Evolutionary conservation across 257 asterid species (phyloP), one percentile per base, ranked within the genome.

Genomic region (Rehmannia glutinosa): DNA sequence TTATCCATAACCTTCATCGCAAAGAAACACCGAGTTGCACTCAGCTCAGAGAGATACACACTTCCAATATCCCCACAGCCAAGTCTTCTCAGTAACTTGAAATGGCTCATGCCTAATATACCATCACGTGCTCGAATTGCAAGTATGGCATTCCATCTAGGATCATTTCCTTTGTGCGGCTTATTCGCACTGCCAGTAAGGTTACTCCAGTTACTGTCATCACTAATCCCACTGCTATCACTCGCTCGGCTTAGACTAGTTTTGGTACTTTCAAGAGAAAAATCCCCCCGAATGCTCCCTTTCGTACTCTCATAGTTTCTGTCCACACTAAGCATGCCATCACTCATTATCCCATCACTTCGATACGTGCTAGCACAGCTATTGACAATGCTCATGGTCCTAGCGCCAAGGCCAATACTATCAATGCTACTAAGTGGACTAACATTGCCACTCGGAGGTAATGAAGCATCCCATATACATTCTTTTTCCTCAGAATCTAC

Each of bases 61-160:
- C 94, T 88, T 21, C 96, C 96, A 35, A 88, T 88, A 68, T 88
- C 96, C 49, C 96, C 96, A 84, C 89, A 88, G 5, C 96, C 96
- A 21, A 88, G 75, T 67, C 88, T 75, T 64, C 82, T 88, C 62
- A 88, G 78, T 19, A 87, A 71, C 80, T 86, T 85, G 70, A 87
- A 87, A 68, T 87, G 92, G 52, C 84, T 86, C 79, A 87, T 78
- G 67, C 90, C 90, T 39, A 87, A 66, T 36, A 70, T 62, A 19
- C 92, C 95, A 42, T 88, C 89, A 49, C 80, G 78, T 8, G 77
- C 67, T 68, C 90, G 80, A 70, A 88, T 64, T 28, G 75, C 82
- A 62, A 81, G 88, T 60, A 88, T 82, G 32, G 96, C 96, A 58
- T 85, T 87, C 96, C 93, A 88, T 65, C 96, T 82, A 30, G 73